Evolutionary conservation across 805 yeast species (phyloP).

Genomic region (Spathaspora passalidarum): DNA sequence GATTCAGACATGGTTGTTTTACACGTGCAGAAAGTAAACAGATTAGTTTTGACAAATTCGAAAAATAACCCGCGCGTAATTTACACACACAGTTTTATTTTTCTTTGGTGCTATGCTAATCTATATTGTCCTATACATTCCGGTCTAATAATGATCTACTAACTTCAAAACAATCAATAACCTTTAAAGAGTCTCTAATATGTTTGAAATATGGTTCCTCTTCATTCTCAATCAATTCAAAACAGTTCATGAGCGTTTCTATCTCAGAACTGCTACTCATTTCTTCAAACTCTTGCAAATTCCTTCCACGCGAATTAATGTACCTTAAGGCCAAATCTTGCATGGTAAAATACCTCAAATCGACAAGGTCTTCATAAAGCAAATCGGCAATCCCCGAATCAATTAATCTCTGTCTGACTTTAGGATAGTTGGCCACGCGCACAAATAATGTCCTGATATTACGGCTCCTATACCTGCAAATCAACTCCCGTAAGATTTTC

Average conservation of each 20-base stretch:
- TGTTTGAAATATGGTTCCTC: constrained; percentile 33
- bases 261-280: constrained; percentile 7
- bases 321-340: constrained; percentile 11
- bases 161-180: constrained; percentile 34
- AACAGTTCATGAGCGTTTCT: constrained; percentile 16
- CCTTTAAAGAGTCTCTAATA: constrained; percentile 37
- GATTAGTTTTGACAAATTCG: too few relatives aligned
- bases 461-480: constrained; percentile 27
- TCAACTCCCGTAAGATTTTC: constrained; percentile 28
- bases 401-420: constrained; percentile 26
- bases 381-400: constrained; percentile 28
- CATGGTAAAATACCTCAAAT: constrained; percentile 20
- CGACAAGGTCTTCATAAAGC: constrained; percentile 22
- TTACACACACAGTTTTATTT: too few relatives aligned
- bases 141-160: neutral
- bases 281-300: constrained; percentile 1
- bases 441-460: constrained; percentile 33
- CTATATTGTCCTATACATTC: neutral
- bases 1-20: constrained; percentile 4
- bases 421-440: constrained; percentile 24
- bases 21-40: too few relatives aligned
- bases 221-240: constrained; percentile 23
- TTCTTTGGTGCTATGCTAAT: too few relatives aligned
- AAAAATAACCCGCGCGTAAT: neutral
- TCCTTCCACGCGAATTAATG: constrained; percentile 2